A percentile compares a stretch with the other conserved stretches of the same genome.
phyloP scores from a whole-genome alignment of 169 alveolate species.

The Plasmodium knowlesi region DNA sequence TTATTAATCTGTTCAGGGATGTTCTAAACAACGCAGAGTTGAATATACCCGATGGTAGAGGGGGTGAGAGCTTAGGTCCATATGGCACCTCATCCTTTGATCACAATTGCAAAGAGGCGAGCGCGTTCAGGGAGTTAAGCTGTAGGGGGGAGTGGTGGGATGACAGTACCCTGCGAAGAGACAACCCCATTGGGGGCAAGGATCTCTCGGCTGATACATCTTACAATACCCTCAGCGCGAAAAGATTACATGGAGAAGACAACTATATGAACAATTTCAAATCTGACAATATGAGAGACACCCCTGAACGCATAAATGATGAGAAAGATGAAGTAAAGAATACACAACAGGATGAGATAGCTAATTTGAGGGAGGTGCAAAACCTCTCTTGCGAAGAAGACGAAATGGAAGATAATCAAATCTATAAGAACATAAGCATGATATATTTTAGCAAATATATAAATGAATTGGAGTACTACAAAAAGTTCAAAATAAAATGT shows the following conservation, averaged over 20 bases:
- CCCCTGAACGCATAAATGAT: background rate
- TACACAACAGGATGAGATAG: background rate
- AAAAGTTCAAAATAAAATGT: slow-evolving; percentile 57
- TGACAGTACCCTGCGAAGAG: background rate
- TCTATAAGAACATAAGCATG: slow-evolving; percentile 52
- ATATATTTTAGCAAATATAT: slow-evolving; percentile 65
- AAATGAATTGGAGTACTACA: slow-evolving; percentile 54
- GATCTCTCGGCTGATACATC: background rate
- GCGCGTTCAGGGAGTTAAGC: background rate
- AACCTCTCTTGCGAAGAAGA: background rate
- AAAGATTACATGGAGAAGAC: background rate
- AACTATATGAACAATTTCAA: background rate
- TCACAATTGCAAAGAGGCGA: background rate
- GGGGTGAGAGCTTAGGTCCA: background rate
- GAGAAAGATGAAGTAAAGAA: background rate
- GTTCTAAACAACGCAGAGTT: slow-evolving; percentile 70
- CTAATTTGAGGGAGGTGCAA: background rate
- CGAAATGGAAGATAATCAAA: background rate
- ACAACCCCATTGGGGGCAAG: background rate
- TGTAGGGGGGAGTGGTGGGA: background rate
- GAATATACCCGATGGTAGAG: slow-evolving; percentile 2
- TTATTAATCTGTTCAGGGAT: slow-evolving; percentile 59
- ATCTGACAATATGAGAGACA: too few species aligned
- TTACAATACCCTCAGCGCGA: background rate
- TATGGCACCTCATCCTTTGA: background rate